Percentiles rank a stretch among this genome's conserved stretches.
Conservation (phyloP, 2,329 filamentous ascomycete species). For the Fusarium xyrophilum region DNA sequence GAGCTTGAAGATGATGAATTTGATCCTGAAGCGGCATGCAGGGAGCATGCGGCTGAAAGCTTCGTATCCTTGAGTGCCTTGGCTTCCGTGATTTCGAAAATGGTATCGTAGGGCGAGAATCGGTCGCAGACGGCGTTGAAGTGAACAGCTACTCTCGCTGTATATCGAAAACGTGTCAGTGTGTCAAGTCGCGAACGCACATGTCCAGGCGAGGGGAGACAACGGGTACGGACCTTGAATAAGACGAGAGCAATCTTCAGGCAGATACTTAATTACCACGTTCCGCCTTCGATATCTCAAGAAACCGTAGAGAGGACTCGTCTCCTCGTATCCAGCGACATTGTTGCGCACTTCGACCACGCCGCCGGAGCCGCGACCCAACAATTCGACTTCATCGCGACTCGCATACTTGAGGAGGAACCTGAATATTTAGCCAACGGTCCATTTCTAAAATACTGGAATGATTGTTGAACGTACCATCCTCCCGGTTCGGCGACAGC, state of each 20-base stretch:
- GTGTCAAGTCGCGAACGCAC: neutral
- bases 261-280: slow-evolving; percentile 90
- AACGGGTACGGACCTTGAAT: slow-evolving; percentile 77
- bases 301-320: slow-evolving; percentile 90
- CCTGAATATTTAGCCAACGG: slow-evolving; percentile 59
- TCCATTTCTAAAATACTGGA: neutral
- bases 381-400: slow-evolving; percentile 84
- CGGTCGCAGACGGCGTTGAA: slow-evolving; percentile 71
- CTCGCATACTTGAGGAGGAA: slow-evolving; percentile 91
- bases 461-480: slow-evolving; percentile 70
- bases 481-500: slow-evolving; percentile 84
- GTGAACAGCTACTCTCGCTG: slow-evolving; percentile 82
- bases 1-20: slow-evolving; percentile 86
- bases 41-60: slow-evolving; percentile 84
- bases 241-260: slow-evolving; percentile 86
- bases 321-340: slow-evolving; percentile 80
- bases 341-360: slow-evolving; percentile 82
- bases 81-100: slow-evolving; percentile 76
- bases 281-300: slow-evolving; percentile 88
- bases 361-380: slow-evolving; percentile 79
- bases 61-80: slow-evolving; percentile 87
- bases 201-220: neutral
- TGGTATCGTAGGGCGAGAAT: slow-evolving; percentile 86
- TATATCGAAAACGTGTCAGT: slow-evolving; percentile 26
- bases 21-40: slow-evolving; percentile 87